phyloP scores from a whole-genome alignment of 176 grass and related monocot genomes.

The Aegilops longissima region DNA sequence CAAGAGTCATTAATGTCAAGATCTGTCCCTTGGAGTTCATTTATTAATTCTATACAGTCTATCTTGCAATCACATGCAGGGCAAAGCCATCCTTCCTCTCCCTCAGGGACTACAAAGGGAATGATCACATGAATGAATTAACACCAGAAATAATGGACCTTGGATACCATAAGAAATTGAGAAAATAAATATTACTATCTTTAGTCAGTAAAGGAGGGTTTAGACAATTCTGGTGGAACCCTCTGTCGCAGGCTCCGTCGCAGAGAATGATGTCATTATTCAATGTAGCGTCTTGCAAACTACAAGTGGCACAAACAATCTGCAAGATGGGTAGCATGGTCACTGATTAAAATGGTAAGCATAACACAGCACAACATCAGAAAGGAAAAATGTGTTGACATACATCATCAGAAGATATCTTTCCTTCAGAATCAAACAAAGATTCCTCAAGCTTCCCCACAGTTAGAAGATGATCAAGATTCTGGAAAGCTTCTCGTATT shows the following conservation, averaged over 20 bases:
- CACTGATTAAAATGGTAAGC: neutral
- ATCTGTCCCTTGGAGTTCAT: constrained; percentile 76
- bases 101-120: constrained; percentile 65
- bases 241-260: constrained; percentile 79
- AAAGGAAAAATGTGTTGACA: constrained; percentile 21
- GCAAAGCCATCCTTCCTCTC: constrained; percentile 92
- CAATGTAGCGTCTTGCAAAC: constrained; percentile 42
- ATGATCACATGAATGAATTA: constrained; percentile 37
- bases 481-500: constrained; percentile 71
- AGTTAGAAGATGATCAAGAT: constrained; percentile 54
- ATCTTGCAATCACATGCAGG: constrained; percentile 95
- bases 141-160: neutral
- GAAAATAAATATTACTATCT: constrained; percentile 64
- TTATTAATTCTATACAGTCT: constrained; percentile 78
- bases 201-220: constrained; percentile 73
- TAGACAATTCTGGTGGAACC: constrained; percentile 96
- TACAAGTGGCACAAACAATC: constrained; percentile 92
- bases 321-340: constrained; percentile 34
- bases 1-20: constrained; percentile 66
- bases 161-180: constrained; percentile 26
- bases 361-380: constrained; percentile 1
- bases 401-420: constrained; percentile 83
- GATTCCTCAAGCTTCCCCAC: constrained; percentile 66
- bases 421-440: constrained; percentile 81
- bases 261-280: constrained; percentile 94